Percentiles rank a stretch among this genome's conserved stretches.
Evolutionary conservation across 2,329 filamentous ascomycete species (phyloP).

Genomic region (Fusarium chuoi): DNA sequence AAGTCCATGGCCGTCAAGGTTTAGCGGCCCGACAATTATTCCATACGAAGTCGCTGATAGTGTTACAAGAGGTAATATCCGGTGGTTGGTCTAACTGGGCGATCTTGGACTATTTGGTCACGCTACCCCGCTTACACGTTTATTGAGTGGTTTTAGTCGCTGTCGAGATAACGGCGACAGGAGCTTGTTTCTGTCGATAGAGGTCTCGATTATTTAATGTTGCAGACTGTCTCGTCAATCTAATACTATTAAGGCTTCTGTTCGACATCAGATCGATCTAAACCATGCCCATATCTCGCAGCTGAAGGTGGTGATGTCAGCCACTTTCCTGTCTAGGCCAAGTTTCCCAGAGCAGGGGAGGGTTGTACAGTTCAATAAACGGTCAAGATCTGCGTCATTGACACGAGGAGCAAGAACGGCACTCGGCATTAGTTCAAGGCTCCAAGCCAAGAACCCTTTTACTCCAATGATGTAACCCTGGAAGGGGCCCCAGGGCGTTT

Average conservation of each 20-base stretch:
- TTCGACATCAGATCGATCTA: not conserved
- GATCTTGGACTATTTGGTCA: conserved; percentile 28
- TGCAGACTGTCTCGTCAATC: not conserved
- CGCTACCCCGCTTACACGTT: conserved; percentile 16
- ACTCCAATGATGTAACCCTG: not conserved
- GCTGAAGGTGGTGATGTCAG: conserved; percentile 4
- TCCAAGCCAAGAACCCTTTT: not conserved
- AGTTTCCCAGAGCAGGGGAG: conserved; percentile 5
- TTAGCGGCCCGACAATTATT: conserved; percentile 27
- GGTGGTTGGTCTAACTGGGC: conserved; percentile 10
- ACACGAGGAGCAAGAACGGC: conserved; percentile 1
- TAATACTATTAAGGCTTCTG: conserved; percentile 6
- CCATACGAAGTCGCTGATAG: conserved; percentile 4
- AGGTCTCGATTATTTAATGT: not conserved
- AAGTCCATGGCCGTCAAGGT: not conserved
- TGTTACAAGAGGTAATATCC: conserved; percentile 10
- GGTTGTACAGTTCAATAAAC: conserved; percentile 5
- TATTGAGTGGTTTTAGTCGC: conserved; percentile 5
- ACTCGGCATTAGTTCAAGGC: not conserved
- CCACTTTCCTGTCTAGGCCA: conserved; percentile 8
- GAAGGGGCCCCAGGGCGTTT: not conserved
- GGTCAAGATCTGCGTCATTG: conserved; percentile 14
- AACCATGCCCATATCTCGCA: not conserved
- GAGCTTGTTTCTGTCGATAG: not conserved
- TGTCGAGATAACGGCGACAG: not conserved